phyloP scores from a whole-genome alignment of 495 filamentous ascomycete genomes.

The Aspergillus heteromorphus region DNA sequence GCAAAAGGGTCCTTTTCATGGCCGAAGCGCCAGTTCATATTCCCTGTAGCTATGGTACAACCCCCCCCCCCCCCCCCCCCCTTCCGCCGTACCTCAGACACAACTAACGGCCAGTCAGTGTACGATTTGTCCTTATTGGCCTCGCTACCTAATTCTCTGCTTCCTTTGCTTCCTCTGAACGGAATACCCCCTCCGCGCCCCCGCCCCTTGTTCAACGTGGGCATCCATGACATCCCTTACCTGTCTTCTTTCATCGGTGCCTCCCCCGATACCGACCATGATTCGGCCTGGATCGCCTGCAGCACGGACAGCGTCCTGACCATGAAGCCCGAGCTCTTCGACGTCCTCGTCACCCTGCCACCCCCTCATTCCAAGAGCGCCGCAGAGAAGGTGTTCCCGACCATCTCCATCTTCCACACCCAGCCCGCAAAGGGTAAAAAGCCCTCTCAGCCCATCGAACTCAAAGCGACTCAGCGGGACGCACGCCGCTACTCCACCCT shows the following conservation, averaged over 20 bases:
- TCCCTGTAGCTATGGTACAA: conserved; percentile 81
- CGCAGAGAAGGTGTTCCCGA: conserved; percentile 62
- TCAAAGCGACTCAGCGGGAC: conserved; percentile 92
- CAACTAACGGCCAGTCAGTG: conserved; percentile 50
- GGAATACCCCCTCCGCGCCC: conserved; percentile 53
- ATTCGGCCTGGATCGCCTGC: conserved; percentile 82
- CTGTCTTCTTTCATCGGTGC: conserved; percentile 45
- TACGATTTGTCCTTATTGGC: conserved; percentile 91
- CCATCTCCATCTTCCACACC: conserved; percentile 41
- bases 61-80: neutral
- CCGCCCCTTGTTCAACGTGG: conserved; percentile 83
- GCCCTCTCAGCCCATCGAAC: conserved; percentile 17
- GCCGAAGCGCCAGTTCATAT: conserved; percentile 77
- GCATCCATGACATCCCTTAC: conserved; percentile 85
- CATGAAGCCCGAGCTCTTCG: conserved; percentile 80
- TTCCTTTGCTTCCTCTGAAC: conserved; percentile 49
- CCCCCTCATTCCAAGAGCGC: conserved; percentile 54
- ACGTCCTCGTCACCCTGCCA: conserved; percentile 78
- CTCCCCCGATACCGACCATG: conserved; percentile 38
- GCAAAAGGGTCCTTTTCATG: conserved; percentile 83
- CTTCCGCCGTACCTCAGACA: no score
- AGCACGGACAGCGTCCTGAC: conserved; percentile 88
- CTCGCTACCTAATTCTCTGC: conserved; percentile 61
- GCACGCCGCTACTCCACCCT: conserved; percentile 72
- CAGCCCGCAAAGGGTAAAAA: conserved; percentile 22